Evolutionary conservation across 345 rosid species (phyloP), one percentile per base, ranked within the genome.

Genomic region (Turnera subulata): DNA sequence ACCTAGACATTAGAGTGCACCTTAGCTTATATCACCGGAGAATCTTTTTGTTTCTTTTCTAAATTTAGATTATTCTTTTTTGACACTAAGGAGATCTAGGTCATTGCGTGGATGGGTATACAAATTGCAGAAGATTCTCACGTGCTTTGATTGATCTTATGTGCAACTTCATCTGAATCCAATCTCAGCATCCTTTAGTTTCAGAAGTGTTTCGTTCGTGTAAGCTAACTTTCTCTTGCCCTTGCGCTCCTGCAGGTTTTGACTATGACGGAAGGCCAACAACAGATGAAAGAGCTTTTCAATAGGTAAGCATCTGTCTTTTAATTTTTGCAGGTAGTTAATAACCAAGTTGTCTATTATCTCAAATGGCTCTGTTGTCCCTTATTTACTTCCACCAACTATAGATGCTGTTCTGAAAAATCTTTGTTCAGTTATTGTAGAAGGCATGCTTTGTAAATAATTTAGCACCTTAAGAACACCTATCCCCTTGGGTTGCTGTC

Each of bases 211-310:
- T 45, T 32, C 35, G 42, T 43, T 56, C 32, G 63, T 43, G 45
- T 17, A 15, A 33, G 51, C 19, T 57, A 33, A 42, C 42, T 38
- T 37, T 42, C n/a, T 35, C 47, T 33, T 56, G 55, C 58, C 37
- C 53, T 15, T 51, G 73, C 69, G 82, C 85, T 84, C 53, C 75
- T n/a, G 81, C 2, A 32, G 52, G 37, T 68, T 83, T 29, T 29
- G 35, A 29, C 5, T 11, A 50, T 79, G 53, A 63, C 72, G 42
- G 91, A 88, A 44, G 85, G 87, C 56, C 83, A 82, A 58, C 75
- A 78, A 51, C 65, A 76, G 71, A 79, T 91, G 84, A 46, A 82
- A 76, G 76, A 73, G 65, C 65, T 91, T 73, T 85, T 83, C 65
- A 80, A 69, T 32, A 87, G 87, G 96, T 91, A 79, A 82, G 96